Conservation (phyloP, 2,329 filamentous ascomycete genomes). For the Bertia moriformis region DNA sequence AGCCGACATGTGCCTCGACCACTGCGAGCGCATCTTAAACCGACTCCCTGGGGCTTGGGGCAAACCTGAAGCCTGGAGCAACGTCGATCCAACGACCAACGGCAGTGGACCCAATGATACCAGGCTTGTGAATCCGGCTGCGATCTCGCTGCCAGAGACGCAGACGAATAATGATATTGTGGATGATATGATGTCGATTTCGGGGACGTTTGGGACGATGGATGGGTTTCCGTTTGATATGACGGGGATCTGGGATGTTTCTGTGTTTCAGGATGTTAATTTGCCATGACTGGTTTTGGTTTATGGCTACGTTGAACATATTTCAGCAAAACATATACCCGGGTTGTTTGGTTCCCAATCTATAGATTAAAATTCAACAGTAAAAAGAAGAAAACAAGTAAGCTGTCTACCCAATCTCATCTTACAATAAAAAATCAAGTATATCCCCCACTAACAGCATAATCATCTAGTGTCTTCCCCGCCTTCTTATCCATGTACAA, state of each 20-base stretch:
- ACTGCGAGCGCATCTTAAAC: constrained; percentile 26
- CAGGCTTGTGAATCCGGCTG: constrained; percentile 18
- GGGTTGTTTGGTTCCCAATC: no score
- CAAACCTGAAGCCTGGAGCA: constrained; percentile 2
- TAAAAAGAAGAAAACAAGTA: no score
- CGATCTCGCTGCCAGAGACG: constrained; percentile 22
- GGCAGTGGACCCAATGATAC: constrained; percentile 7
- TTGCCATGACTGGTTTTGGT: neutral
- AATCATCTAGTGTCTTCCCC: no score
- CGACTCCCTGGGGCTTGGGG: constrained; percentile 15
- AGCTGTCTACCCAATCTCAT: no score
- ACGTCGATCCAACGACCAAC: neutral
- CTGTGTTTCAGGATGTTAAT: constrained; percentile 16
- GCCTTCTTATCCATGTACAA: no score
- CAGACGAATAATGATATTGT: constrained; percentile 26
- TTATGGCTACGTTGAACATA: neutral
- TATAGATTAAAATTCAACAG: no score
- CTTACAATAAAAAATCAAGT: no score
- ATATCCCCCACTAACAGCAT: no score
- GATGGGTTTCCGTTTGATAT: constrained; percentile 27
- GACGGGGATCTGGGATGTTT: constrained; percentile 27
- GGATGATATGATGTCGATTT: constrained; percentile 28
- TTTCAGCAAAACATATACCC: no score
- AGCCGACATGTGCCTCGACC: constrained; percentile 34
- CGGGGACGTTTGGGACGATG: constrained; percentile 25